phyloP scores from a whole-genome alignment of 139 green algal genomes.

The Protoeuglena noctilucae region DNA sequence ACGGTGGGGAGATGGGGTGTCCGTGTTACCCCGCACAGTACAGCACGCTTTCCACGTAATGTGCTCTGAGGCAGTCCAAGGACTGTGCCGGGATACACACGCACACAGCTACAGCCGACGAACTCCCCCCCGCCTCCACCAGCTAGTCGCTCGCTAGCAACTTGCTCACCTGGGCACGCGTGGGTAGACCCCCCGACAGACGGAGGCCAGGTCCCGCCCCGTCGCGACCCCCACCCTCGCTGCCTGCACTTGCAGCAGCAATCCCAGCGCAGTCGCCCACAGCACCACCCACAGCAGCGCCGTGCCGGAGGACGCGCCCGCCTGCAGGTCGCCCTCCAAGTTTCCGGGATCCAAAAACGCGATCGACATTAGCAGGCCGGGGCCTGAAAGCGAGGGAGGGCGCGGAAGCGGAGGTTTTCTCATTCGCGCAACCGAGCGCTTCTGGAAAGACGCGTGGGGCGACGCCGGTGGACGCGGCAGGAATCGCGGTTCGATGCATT shows the following conservation, averaged over 20 bases:
- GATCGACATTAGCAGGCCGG: slow-evolving; percentile 5
- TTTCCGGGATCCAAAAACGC: slow-evolving; percentile 68
- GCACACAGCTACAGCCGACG: too few species aligned
- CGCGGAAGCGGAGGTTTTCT: background rate
- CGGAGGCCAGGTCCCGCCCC: slow-evolving; percentile 54
- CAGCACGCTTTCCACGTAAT: too few species aligned
- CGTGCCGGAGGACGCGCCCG: slow-evolving; percentile 41
- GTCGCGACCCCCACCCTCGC: slow-evolving; percentile 69
- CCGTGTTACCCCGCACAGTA: too few species aligned
- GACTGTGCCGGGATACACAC: too few species aligned
- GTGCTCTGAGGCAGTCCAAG: too few species aligned
- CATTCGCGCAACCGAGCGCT: background rate
- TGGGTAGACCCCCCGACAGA: slow-evolving; percentile 45
- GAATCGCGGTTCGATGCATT: background rate
- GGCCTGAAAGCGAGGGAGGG: background rate
- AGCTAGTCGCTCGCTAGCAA: too few species aligned
- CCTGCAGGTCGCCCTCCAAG: slow-evolving; percentile 67
- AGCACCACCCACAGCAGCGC: slow-evolving; percentile 69
- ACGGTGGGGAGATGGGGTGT: too few species aligned
- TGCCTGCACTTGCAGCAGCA: slow-evolving; percentile 1
- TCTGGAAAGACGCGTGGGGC: background rate
- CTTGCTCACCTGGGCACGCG: background rate
- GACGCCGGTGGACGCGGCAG: background rate
- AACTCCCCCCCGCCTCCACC: too few species aligned
- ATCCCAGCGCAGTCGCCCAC: slow-evolving; percentile 44